Base-by-base conservation (phyloP, 2,329 filamentous ascomycete genomes). In the Aureobasidium sp. region DNA sequence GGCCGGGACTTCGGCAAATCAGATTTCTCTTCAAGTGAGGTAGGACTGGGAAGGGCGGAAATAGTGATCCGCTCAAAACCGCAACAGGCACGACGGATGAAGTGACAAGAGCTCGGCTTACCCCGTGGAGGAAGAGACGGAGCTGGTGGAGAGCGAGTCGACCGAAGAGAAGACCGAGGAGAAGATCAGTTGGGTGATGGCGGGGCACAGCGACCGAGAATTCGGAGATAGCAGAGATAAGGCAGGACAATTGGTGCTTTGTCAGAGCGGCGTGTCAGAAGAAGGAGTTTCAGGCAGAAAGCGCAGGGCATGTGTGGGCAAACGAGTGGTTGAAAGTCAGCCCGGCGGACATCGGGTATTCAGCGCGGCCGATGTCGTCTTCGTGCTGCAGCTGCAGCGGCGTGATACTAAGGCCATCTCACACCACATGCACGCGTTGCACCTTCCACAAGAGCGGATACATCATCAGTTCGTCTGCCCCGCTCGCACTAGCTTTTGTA, bases 321-420 rank as follows among this genome's bases (percentile, higher is more conserved):
- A 50, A 46, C 55, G 41, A 58, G 27, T 58, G 55, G 55, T 48
- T 36, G 42, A 58, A 58, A 58, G 55, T 29, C 29, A 39, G 34
- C 34, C 51, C 51, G 51, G 51, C 41, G 53, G 44, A 20, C n/a
- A 15, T 51, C 57, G 46, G 47, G 55, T 36, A 36, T 58, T 34
- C 26, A 52, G 17, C 9, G n/a, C 47, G 39, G 57, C 57, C 57
- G 57, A 61, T 61, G 37, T 61, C 46, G 57, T 56, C 52, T 41
- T 56, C 51, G 37, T 20, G 36, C 23, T 53, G 23, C 34, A 20
- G 42, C 42, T 12, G 27, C 13, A 37, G 55, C 56, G 44, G 56
- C 56, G 32, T 59, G 56, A 58, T 58, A 58, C 7, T 27, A n/a
- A 37, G 42, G 23, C 55, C 55, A 47, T 58, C 55, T 58, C 55